phyloP scores from a whole-genome alignment of 2,329 filamentous ascomycete genomes.

The Botrytis byssoidea region DNA sequence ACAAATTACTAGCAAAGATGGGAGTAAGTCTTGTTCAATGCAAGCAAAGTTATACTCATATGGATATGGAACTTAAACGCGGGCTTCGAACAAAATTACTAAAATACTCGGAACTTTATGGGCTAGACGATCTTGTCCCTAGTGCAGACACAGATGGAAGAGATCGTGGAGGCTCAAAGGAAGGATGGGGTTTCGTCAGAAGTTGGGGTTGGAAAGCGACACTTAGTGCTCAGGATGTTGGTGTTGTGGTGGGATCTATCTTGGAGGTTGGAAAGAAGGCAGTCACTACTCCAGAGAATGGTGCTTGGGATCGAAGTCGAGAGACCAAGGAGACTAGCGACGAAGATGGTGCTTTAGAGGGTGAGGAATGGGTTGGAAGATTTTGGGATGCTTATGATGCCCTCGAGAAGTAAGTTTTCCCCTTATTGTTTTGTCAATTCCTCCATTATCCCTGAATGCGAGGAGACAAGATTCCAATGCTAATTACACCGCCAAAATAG shows the following conservation, averaged over 20 bases:
- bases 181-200: slow-evolving; percentile 95
- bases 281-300: slow-evolving; percentile 32
- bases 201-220: slow-evolving; percentile 98
- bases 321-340: slow-evolving; percentile 48
- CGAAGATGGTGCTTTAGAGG: slow-evolving; percentile 47
- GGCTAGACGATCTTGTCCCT: slow-evolving; percentile 89
- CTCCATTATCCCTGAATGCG: no score
- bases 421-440: background rate
- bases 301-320: slow-evolving; percentile 39
- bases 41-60: slow-evolving; percentile 93
- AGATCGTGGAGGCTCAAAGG: slow-evolving; percentile 70
- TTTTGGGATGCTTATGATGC: slow-evolving; percentile 75
- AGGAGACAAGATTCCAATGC: slow-evolving; percentile 40
- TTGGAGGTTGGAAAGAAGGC: slow-evolving; percentile 76
- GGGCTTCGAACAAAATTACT: slow-evolving; percentile 80
- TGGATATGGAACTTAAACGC: slow-evolving; percentile 96
- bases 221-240: slow-evolving; percentile 87
- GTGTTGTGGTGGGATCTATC: slow-evolving; percentile 87
- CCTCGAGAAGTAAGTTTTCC: slow-evolving; percentile 57
- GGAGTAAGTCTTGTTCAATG: slow-evolving; percentile 91
- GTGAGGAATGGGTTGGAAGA: slow-evolving; percentile 63
- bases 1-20: slow-evolving; percentile 97
- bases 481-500: slow-evolving; percentile 48
- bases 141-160: slow-evolving; percentile 68
- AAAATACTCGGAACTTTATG: slow-evolving; percentile 90